Evolutionary conservation across 2,329 filamentous ascomycete species (phyloP).

Genomic region (Penicillium oxalicum): DNA sequence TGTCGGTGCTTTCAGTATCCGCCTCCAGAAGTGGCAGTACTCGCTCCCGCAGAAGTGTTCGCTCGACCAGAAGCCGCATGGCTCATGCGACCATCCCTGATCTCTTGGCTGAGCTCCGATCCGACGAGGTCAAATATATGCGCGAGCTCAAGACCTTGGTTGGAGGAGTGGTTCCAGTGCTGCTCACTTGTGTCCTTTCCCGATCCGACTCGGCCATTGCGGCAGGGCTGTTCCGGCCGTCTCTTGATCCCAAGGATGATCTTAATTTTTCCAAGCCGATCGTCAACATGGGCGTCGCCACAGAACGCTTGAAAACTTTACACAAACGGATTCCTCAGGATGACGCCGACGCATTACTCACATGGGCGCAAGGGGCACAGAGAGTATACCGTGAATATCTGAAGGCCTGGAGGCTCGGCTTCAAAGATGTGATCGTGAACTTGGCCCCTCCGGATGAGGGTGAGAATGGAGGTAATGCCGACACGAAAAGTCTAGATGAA

Average conservation of each 20-base stretch:
- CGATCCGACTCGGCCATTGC: constrained; percentile 60
- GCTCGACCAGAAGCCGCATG: constrained; percentile 62
- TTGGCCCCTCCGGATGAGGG: constrained; percentile 70
- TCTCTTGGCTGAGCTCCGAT: constrained; percentile 69
- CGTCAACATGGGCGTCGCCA: constrained; percentile 83
- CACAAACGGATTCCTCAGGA: constrained; percentile 75
- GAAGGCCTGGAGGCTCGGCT: constrained; percentile 82
- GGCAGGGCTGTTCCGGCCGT: constrained; percentile 61
- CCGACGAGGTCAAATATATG: constrained; percentile 82
- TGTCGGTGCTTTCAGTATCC: constrained; percentile 76
- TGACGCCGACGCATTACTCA: constrained; percentile 64
- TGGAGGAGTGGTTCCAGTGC: constrained; percentile 88
- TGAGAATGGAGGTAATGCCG: constrained; percentile 40
- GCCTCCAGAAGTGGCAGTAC: constrained; percentile 60
- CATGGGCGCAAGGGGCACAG: constrained; percentile 74
- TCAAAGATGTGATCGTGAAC: constrained; percentile 91
- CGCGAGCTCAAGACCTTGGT: constrained; percentile 88
- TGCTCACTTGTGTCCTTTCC: constrained; percentile 76
- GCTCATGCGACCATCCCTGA: constrained; percentile 66
- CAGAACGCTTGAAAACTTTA: constrained; percentile 74
- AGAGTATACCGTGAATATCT: constrained; percentile 81
- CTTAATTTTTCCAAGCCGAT: constrained; percentile 73
- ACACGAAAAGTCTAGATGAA: constrained; percentile 48
- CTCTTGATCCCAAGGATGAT: constrained; percentile 50
- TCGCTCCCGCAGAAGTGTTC: constrained; percentile 70